Evolutionary conservation across 805 yeast genomes (phyloP), one percentile per base, ranked within the genome.

Genomic region (Ogataea paraovalis): DNA sequence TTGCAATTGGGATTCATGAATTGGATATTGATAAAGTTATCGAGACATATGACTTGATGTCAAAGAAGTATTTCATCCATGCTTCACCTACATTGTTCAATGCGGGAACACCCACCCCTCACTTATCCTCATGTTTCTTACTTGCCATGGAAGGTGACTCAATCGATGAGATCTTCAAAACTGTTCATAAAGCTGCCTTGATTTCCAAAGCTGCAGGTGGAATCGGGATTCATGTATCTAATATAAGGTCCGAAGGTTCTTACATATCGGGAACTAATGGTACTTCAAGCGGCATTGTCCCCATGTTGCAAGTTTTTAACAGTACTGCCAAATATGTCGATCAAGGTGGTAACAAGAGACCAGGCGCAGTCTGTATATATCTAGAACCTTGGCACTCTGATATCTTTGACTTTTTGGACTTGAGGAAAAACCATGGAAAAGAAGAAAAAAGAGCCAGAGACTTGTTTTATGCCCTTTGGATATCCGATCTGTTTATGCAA

Each of bases 371-470:
- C 68, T 96, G 97, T 32, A 70, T 90, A 33, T 92, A 91, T 68
- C 67, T 92, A 33, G 99, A 92, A 70, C 97, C 99, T 47, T 92
- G 99, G 99, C 99, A 92, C 64, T 79, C 86, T 10, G 99, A 92
- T 60, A 76, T 92, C 32, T 85, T 88, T 65, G 96, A 87, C 50
- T 85, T 92, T 60, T 67, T 92, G 45, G 92, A 91, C 49, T 73
- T 92, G 55, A 80, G 94, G 61, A 91, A 92, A 71, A 92, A 90
- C 62, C 96, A 91, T 64, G 98, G 97, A 45, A 90, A 88, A 59
- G 97, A 92, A 68, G 98, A 92, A 67, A 71, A 80, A 55, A 79
- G 97, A 61, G 96, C 99, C 1, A 79, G 98, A 60, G 98, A 92
- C 66, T 72, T 92, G 56, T 92, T 92, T 72, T 82, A 86, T 61